Evolutionary conservation across 305 asterid genomes (phyloP).

Genomic region (Solanum hybrid): DNA sequence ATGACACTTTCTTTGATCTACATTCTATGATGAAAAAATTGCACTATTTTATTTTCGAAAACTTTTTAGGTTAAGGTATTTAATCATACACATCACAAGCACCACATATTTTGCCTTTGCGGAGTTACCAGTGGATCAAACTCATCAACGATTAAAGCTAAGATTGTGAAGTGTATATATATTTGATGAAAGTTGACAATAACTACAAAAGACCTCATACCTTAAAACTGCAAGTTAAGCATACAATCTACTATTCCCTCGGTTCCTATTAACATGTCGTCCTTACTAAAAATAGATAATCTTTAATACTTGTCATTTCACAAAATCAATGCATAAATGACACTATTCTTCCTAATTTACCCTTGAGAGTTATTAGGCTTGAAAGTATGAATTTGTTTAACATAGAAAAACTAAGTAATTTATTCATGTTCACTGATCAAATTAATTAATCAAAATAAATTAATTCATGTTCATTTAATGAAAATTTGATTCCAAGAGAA

Average conservation of each 20-base stretch:
- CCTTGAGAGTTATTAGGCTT: background rate
- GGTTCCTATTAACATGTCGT: background rate
- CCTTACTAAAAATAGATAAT: background rate
- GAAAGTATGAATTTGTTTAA: background rate
- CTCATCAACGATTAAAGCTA: too few species aligned
- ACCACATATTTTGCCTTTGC: background rate
- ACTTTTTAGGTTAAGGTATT: background rate
- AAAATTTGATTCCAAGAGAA: too few species aligned
- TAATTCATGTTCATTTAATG: background rate
- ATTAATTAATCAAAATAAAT: too few species aligned
- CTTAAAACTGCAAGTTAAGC: background rate
- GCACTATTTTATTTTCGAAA: background rate
- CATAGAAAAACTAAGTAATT: background rate
- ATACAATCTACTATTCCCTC: background rate
- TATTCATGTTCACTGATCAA: background rate
- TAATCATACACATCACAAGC: background rate
- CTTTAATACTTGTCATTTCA: background rate
- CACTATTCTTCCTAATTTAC: background rate
- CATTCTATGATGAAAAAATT: background rate
- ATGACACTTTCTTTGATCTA: background rate
- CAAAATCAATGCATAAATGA: background rate
- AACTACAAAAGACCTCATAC: too few species aligned
- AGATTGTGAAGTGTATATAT: background rate
- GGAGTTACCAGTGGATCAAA: background rate
- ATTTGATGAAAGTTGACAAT: too few species aligned